These are phyloP conservation scores for Phylloporus rhodoxanthus DNA, from an alignment of 768 basidiomycete species.

Conservation along the genomic window DNA sequence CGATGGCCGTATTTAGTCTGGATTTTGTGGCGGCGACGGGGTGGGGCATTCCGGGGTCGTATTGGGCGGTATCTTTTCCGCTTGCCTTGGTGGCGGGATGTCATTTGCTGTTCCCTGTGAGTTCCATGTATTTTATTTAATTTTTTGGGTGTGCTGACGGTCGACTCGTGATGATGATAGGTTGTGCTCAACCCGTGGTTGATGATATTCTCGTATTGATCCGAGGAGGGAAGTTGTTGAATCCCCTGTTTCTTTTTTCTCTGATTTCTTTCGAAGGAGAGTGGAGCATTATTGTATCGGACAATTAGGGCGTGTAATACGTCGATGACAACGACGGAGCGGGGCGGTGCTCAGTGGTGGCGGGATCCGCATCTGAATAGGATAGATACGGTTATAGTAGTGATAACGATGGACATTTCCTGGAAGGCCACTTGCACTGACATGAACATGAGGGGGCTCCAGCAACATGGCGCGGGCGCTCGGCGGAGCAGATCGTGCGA, in stretches of 20 bases:
- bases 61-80: conserved; percentile 77
- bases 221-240: background rate
- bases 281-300: background rate
- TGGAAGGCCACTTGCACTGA: background rate
- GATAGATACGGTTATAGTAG: background rate
- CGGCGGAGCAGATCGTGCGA: background rate
- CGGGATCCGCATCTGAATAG: background rate
- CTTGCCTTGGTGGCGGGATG: conserved; percentile 60
- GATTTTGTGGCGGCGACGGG: conserved; percentile 46
- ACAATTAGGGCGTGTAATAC: background rate
- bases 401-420: background rate
- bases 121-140: background rate
- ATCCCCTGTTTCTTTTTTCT: background rate
- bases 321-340: background rate
- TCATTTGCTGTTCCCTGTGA: conserved; percentile 71
- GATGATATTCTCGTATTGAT: conserved; percentile 69
- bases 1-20: conserved; percentile 53
- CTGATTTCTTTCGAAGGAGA: background rate
- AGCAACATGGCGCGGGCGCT: background rate
- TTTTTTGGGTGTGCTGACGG: background rate
- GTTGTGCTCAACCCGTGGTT: conserved; percentile 86
- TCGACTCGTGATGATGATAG: conserved; percentile 23
- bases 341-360: background rate
- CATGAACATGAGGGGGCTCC: background rate
- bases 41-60: conserved; percentile 56